Conservation (phyloP, 2,329 filamentous ascomycete species). For the Lecanicillium sp. region DNA sequence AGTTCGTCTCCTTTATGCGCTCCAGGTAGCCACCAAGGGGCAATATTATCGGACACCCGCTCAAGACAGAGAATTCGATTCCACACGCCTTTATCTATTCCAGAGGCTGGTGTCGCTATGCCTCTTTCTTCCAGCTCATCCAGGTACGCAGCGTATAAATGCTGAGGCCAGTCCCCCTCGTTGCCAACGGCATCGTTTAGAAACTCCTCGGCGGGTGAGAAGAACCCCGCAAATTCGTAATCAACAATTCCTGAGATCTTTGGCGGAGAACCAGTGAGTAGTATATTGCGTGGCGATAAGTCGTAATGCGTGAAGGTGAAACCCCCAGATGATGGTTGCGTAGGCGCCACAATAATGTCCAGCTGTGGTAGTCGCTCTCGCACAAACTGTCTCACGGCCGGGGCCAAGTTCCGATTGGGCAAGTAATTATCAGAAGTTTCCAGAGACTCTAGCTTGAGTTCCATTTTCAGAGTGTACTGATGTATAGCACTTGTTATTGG, state of each 20-base stretch:
- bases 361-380: slow-evolving; percentile 14
- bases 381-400: neutral
- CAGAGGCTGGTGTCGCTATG: slow-evolving; percentile 3
- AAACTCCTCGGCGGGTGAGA: slow-evolving; percentile 19
- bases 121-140: slow-evolving; percentile 1
- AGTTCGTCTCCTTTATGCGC: neutral
- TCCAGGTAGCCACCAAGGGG: slow-evolving; percentile 15
- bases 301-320: slow-evolving; percentile 21
- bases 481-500: slow-evolving; percentile 14
- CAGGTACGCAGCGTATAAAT: slow-evolving; percentile 2
- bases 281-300: slow-evolving; percentile 20
- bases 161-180: slow-evolving; percentile 8
- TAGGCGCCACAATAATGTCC: neutral
- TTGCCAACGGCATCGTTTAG: slow-evolving; percentile 12
- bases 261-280: slow-evolving; percentile 14
- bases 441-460: slow-evolving; percentile 13
- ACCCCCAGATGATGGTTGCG: neutral
- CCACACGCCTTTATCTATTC: slow-evolving; percentile 2
- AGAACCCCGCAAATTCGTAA: slow-evolving; percentile 22
- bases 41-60: slow-evolving; percentile 10
- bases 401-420: slow-evolving; percentile 5
- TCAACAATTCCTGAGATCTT: slow-evolving; percentile 20
- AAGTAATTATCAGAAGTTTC: slow-evolving; percentile 4
- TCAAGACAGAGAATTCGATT: slow-evolving; percentile 6
- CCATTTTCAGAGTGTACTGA: slow-evolving; percentile 15